A percentile compares a stretch with the other conserved stretches of the same genome.
Evolutionary conservation across 2,329 filamentous ascomycete species (phyloP).

Genomic region (Drechslerella stenobrocha): DNA sequence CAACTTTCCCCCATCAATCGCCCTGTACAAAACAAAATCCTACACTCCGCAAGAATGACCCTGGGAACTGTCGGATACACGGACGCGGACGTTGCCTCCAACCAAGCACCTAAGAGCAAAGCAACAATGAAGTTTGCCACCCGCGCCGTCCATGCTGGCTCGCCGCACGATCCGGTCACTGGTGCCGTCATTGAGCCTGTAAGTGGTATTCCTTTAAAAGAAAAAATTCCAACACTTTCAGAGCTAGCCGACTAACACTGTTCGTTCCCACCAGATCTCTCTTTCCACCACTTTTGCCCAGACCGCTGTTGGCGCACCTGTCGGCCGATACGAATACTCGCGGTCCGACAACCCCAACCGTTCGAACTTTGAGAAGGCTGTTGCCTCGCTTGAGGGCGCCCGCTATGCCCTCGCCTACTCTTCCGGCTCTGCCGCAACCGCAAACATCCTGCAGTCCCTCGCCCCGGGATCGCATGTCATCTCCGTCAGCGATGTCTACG

Average conservation of each 20-base stretch:
- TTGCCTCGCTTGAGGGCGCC: constrained; percentile 90
- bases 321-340: constrained; percentile 90
- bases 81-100: not conserved
- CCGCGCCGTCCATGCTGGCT: constrained; percentile 88
- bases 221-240: constrained; percentile 10
- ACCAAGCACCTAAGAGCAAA: constrained; percentile 58
- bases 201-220: constrained; percentile 51
- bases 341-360: constrained; percentile 93
- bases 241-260: constrained; percentile 9
- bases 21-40: constrained; percentile 2
- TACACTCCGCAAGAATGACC: constrained; percentile 20
- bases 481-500: constrained; percentile 96
- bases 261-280: constrained; percentile 67
- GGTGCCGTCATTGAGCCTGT: constrained; percentile 91
- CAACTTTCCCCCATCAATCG: not conserved
- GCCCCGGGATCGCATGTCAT: constrained; percentile 90
- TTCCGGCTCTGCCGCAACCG: constrained; percentile 90
- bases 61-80: constrained; percentile 14
- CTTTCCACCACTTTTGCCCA: constrained; percentile 97
- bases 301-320: constrained; percentile 78
- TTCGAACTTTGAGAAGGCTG: constrained; percentile 86
- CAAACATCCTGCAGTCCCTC: constrained; percentile 87
- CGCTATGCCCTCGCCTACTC: constrained; percentile 91
- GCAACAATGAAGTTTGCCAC: constrained; percentile 79
- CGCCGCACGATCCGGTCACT: constrained; percentile 84